Conservation (phyloP, 306 rosid species). For the Glycine latifolia region DNA sequence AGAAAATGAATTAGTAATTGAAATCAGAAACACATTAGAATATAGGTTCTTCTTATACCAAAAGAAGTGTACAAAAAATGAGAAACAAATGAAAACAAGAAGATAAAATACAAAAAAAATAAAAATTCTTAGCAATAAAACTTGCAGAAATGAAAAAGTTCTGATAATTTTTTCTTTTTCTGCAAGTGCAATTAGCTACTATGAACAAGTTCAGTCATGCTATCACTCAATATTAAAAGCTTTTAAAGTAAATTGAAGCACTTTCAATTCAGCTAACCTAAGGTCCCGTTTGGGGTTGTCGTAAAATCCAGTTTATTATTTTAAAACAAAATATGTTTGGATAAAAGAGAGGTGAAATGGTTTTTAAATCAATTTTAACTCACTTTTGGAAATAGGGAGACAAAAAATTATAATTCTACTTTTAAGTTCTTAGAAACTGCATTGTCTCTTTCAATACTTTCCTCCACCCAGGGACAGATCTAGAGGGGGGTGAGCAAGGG, state of each 20-base stretch:
- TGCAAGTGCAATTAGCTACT: neutral
- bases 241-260: neutral
- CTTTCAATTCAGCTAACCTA: neutral
- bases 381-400: no score
- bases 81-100: constrained; percentile 16
- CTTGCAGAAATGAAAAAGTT: constrained; percentile 6
- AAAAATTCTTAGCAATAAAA: constrained; percentile 5
- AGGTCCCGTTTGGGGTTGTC: neutral
- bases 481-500: no score
- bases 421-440: no score
- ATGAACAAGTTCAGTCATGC: constrained; percentile 1
- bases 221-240: constrained; percentile 1
- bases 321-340: no score
- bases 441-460: no score
- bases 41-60: constrained; percentile 25
- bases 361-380: no score
- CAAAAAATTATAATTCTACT: no score
- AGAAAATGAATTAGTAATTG: constrained; percentile 14
- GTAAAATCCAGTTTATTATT: no score
- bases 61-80: constrained; percentile 12
- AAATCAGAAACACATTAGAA: constrained; percentile 9
- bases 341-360: no score
- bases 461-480: no score
- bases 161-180: neutral
- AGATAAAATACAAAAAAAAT: constrained; percentile 3